Evolutionary conservation across 1,139 yeast species (phyloP).

Genomic region (Nakaseomyces kungkrabaensis): DNA sequence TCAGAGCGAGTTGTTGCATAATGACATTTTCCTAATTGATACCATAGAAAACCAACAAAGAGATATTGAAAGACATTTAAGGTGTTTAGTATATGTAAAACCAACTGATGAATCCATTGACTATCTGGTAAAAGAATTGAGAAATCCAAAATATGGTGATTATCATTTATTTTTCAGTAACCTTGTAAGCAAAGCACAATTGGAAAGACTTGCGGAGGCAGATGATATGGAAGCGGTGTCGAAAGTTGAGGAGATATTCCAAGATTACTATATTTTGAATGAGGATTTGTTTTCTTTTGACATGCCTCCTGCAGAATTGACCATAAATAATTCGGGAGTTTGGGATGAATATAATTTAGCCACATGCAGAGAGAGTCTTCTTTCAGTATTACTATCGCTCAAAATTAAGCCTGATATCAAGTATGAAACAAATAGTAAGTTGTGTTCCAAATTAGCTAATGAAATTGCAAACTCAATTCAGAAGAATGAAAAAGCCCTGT

Average conservation of each 20-base stretch:
- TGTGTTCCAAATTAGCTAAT: conserved; percentile 49
- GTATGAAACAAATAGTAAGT: conserved; percentile 47
- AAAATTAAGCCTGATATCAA: conserved; percentile 70
- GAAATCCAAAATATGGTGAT: conserved; percentile 65
- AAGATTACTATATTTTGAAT: conserved; percentile 70
- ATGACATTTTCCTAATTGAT: conserved; percentile 77
- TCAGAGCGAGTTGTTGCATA: conserved; percentile 71
- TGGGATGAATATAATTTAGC: conserved; percentile 44
- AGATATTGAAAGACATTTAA: conserved; percentile 73
- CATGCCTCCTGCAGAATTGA: conserved; percentile 17
- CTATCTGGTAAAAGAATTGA: conserved; percentile 52
- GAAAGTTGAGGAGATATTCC: conserved; percentile 71
- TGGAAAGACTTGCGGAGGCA: conserved; percentile 81
- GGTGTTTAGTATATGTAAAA: conserved; percentile 69
- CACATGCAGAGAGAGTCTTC: conserved; percentile 42
- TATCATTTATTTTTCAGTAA: conserved; percentile 76
- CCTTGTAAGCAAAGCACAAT: conserved; percentile 57
- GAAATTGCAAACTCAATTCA: conserved; percentile 54
- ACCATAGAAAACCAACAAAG: conserved; percentile 51
- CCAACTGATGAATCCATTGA: conserved; percentile 63
- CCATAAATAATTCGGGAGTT: conserved; percentile 15
- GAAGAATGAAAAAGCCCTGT: conserved; percentile 47
- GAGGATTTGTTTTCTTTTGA: conserved; percentile 51
- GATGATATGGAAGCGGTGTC: conserved; percentile 78
- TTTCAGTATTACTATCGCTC: conserved; percentile 61